A percentile compares a stretch with the other conserved stretches of the same genome.
phyloP scores from a whole-genome alignment of 208 protist species.

The Angomonas ambiguus region DNA sequence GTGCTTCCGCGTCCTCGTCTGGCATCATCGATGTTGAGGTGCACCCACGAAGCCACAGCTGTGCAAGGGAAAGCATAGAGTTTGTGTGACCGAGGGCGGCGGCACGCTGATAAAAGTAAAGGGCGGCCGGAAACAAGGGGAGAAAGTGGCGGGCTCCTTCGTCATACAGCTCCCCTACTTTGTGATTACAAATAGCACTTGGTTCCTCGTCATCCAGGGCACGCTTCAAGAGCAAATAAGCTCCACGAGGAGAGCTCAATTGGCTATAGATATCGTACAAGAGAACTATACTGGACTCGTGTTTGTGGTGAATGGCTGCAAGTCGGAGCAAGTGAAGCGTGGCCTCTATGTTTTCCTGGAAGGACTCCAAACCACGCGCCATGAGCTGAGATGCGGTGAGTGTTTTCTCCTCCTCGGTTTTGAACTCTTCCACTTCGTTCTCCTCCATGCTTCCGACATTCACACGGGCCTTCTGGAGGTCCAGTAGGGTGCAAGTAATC shows the following conservation, averaged over 20 bases:
- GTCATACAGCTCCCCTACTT: conserved; percentile 84
- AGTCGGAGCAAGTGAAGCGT: conserved; percentile 84
- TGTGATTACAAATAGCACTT: conserved; percentile 62
- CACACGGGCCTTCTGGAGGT: conserved; percentile 73
- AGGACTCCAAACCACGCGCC: conserved; percentile 49
- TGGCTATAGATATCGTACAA: conserved; percentile 82
- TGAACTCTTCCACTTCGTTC: conserved; percentile 69
- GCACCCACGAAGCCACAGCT: conserved; percentile 75
- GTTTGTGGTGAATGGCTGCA: conserved; percentile 83
- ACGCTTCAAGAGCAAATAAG: conserved; percentile 68
- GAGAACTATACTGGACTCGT: conserved; percentile 73
- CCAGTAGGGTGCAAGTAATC: conserved; percentile 52
- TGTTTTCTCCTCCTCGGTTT: conserved; percentile 59
- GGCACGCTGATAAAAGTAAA: conserved; percentile 89
- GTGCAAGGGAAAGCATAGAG: conserved; percentile 80
- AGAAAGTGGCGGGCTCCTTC: conserved; percentile 77
- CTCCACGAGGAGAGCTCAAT: conserved; percentile 57
- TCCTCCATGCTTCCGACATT: conserved; percentile 64
- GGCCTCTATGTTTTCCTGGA: conserved; percentile 58
- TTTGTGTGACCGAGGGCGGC: conserved; percentile 72
- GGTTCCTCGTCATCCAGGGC: conserved; percentile 64
- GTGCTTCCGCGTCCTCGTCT: conserved; percentile 53
- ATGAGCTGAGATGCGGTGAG: conserved; percentile 73
- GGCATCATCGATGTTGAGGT: conserved; percentile 69
- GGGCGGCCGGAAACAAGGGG: conserved; percentile 77